Evolutionary conservation across 805 yeast species (phyloP).

Genomic region (Debaryomyces prosopidis): DNA sequence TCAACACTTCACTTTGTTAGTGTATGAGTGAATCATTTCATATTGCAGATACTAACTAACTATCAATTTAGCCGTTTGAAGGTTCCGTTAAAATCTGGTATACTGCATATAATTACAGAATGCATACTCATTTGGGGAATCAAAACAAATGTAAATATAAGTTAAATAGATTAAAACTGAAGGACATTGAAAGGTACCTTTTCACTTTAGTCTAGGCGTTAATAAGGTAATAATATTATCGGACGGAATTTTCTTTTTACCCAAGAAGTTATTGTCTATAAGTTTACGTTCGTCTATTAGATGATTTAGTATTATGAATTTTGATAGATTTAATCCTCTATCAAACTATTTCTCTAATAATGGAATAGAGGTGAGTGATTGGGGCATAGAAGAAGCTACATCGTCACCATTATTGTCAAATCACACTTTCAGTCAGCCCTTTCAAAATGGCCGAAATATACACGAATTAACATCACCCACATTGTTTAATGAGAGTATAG

Average conservation of each 20-base stretch:
- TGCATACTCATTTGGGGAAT: not conserved
- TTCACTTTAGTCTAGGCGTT: no score
- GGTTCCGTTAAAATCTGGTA: no score
- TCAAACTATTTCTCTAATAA: constrained; percentile 21
- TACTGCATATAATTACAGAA: no score
- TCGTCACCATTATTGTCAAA: not conserved
- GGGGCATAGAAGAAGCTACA: constrained; percentile 36
- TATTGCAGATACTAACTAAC: no score
- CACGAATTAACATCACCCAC: constrained; percentile 5
- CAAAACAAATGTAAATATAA: not conserved
- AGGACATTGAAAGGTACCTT: no score
- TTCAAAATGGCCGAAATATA: constrained; percentile 2
- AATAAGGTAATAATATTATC: no score
- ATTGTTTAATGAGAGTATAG: not conserved
- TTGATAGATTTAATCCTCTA: constrained; percentile 25
- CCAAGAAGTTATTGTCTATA: no score
- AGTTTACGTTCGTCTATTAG: not conserved
- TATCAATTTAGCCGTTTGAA: no score
- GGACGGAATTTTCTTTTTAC: no score
- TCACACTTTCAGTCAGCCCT: not conserved
- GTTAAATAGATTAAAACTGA: not conserved
- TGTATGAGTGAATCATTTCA: no score
- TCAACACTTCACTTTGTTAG: no score
- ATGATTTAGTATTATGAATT: constrained; percentile 20
- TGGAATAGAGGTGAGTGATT: constrained; percentile 25